Evolutionary conservation across 148 eudicot genomes (phyloP).

Genomic region (Vaccinium macrocarpon): DNA sequence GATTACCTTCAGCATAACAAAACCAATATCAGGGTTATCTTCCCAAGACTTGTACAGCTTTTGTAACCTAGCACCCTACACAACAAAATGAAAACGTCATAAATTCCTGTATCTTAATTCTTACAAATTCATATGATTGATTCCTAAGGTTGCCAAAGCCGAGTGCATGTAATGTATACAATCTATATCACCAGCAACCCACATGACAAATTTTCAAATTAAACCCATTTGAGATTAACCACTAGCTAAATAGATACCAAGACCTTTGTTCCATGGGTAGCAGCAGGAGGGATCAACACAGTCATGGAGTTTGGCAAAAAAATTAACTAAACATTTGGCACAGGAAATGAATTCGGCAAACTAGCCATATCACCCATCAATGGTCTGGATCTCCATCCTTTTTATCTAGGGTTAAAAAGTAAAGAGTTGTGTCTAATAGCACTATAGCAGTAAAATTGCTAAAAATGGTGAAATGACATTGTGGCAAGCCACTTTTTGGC

Average conservation of each 20-base stretch:
- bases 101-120: neutral
- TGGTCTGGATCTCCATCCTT: neutral
- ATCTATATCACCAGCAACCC: neutral
- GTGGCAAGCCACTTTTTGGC: neutral
- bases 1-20: slow-evolving; percentile 76
- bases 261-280: neutral
- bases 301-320: neutral
- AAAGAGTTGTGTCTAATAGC: neutral
- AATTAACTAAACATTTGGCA: neutral
- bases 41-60: slow-evolving; percentile 76
- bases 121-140: neutral
- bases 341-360: too few relatives aligned
- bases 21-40: slow-evolving; percentile 58
- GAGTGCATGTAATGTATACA: neutral
- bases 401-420: neutral
- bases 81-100: neutral
- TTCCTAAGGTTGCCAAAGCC: neutral
- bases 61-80: slow-evolving; percentile 63
- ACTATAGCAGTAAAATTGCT: neutral
- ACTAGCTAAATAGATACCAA: neutral
- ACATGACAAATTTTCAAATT: neutral
- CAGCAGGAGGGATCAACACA: neutral
- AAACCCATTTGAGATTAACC: neutral
- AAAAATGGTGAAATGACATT: neutral
- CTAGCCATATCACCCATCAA: too few relatives aligned